These are phyloP conservation scores for Parafenestella ontariensis DNA, from an alignment of 2,329 filamentous ascomycete species.

Conservation along the genomic window DNA sequence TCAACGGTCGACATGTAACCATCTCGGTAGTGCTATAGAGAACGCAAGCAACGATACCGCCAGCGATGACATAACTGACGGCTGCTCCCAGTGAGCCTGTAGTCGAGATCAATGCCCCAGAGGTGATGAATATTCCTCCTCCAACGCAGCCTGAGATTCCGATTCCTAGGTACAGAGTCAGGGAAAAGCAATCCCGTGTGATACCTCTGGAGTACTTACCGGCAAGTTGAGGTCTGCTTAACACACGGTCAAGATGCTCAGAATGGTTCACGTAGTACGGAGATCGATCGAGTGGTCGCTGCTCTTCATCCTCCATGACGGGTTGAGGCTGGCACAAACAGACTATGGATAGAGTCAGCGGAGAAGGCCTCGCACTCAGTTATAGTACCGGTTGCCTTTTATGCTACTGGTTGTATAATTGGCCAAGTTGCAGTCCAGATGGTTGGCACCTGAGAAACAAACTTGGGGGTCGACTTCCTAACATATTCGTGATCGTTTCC, in stretches of 20 bases:
- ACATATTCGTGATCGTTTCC: background rate
- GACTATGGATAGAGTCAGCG: background rate
- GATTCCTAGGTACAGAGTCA: constrained; percentile 21
- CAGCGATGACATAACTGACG: constrained; percentile 30
- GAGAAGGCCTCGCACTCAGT: background rate
- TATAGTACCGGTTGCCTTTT: background rate
- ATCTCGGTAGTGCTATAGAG: constrained; percentile 34
- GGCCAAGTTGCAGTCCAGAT: background rate
- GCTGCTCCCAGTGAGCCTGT: constrained; percentile 29
- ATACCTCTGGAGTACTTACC: constrained; percentile 8
- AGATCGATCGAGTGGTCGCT: constrained; percentile 24
- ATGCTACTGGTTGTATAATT: background rate
- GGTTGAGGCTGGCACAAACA: background rate
- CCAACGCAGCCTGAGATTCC: constrained; percentile 32
- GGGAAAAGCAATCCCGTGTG: background rate
- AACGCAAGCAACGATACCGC: constrained; percentile 25
- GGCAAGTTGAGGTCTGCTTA: constrained; percentile 28
- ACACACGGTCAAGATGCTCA: constrained; percentile 29
- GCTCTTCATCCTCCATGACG: constrained; percentile 10
- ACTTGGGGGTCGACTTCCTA: background rate
- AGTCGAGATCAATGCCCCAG: constrained; percentile 23
- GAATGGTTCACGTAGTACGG: constrained; percentile 24
- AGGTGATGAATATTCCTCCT: constrained; percentile 27
- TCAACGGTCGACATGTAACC: constrained; percentile 29
- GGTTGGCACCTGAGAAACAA: too few species aligned